Percentiles rank a stretch among this genome's conserved stretches.
phyloP scores from a whole-genome alignment of 1,284 basidiomycete genomes.

The Ustilago trichophora region DNA sequence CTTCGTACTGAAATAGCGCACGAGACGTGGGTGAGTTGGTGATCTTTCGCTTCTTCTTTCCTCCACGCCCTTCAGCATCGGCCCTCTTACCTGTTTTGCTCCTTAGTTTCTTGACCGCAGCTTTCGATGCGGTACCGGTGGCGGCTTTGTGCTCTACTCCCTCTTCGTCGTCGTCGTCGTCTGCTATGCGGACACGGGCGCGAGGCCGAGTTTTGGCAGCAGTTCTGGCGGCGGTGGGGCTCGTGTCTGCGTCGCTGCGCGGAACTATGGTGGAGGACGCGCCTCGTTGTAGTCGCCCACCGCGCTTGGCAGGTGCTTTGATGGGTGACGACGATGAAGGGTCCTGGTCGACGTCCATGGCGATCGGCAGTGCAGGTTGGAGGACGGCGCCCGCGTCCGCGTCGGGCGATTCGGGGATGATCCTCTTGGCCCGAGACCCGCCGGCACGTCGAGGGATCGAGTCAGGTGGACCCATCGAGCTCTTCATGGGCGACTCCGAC shows the following conservation, averaged over 20 bases:
- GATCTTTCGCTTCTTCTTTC: conserved; percentile 45
- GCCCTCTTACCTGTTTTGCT: conserved; percentile 9
- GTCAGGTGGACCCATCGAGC: conserved; percentile 42
- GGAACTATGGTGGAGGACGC: conserved; percentile 1
- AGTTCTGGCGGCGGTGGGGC: conserved; percentile 17
- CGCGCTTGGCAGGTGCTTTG: conserved; percentile 27
- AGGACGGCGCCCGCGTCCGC: not conserved
- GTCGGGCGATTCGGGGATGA: conserved; percentile 27
- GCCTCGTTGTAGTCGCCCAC: conserved; percentile 17
- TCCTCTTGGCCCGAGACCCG: conserved; percentile 7
- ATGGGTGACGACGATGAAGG: conserved; percentile 30
- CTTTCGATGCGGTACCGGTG: no score
- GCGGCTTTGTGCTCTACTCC: not conserved
- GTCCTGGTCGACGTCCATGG: conserved; percentile 11
- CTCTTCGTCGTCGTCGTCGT: conserved; percentile 8
- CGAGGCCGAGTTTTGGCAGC: not conserved
- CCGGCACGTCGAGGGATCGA: conserved; percentile 36
- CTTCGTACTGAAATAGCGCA: conserved; percentile 73
- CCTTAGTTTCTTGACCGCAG: not conserved
- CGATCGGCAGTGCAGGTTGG: not conserved
- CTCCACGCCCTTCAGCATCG: conserved; percentile 68
- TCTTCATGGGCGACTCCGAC: conserved; percentile 18
- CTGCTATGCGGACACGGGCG: conserved; percentile 2
- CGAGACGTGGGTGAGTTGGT: conserved; percentile 67
- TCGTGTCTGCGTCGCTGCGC: conserved; percentile 7